These are phyloP conservation scores for Moricandia arvensis DNA, from an alignment of 345 rosid species.

Conservation along the genomic window DNA sequence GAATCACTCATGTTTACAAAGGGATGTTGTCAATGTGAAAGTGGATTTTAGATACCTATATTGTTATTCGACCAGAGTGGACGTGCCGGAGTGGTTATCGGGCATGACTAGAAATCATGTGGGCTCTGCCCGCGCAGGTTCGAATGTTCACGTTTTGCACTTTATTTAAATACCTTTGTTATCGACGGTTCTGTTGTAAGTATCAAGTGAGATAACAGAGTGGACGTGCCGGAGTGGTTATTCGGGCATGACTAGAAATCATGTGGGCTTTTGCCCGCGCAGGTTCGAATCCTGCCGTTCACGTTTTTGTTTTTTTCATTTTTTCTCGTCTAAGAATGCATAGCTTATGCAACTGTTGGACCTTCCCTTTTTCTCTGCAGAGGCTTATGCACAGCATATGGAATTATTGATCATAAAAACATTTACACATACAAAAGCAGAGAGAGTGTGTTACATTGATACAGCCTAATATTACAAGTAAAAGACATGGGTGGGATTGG, in stretches of 20 bases:
- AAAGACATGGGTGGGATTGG: not conserved
- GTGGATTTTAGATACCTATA: too few relatives aligned
- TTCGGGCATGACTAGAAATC: slow-evolving; percentile 98
- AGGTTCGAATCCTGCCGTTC: slow-evolving; percentile 80
- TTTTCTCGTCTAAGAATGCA: too few relatives aligned
- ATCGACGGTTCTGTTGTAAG: too few relatives aligned
- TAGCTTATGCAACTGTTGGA: too few relatives aligned
- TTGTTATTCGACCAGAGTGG: not conserved
- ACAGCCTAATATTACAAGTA: not conserved
- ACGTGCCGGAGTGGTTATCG: slow-evolving; percentile 58
- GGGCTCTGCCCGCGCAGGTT: slow-evolving; percentile 73
- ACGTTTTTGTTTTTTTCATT: not conserved
- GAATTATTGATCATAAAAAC: too few relatives aligned
- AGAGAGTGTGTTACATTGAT: slow-evolving; percentile 5
- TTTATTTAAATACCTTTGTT: too few relatives aligned
- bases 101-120: slow-evolving; percentile 79
- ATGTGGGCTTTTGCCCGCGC: slow-evolving; percentile 96
- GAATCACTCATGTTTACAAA: not conserved
- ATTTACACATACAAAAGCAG: too few relatives aligned
- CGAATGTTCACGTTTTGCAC: slow-evolving; percentile 40
- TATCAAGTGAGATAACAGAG: not conserved
- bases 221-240: slow-evolving; percentile 51
- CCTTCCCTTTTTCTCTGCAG: too few relatives aligned
- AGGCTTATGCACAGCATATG: too few relatives aligned
- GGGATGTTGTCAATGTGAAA: not conserved